phyloP scores from a whole-genome alignment of 2,329 filamentous ascomycete genomes.

The Verticillium zaregamsianum region DNA sequence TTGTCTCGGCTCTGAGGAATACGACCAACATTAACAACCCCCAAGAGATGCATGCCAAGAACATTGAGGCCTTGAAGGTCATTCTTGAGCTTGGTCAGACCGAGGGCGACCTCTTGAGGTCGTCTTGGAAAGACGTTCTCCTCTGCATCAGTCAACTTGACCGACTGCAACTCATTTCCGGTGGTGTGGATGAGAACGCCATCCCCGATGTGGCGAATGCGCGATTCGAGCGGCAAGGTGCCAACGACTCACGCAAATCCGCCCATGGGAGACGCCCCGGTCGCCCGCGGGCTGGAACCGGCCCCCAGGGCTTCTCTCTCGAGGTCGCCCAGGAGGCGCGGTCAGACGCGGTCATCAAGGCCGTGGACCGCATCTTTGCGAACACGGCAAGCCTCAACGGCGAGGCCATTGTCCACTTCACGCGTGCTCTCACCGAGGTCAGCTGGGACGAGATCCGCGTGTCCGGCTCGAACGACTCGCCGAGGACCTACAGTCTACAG shows the following conservation, averaged over 20 bases:
- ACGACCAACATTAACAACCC: slow-evolving; percentile 95
- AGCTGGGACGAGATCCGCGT: slow-evolving; percentile 99
- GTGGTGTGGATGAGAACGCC: slow-evolving; percentile 87
- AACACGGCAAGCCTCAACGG: slow-evolving; percentile 91
- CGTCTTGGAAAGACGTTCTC: slow-evolving; percentile 93
- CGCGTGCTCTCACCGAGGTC: slow-evolving; percentile 85
- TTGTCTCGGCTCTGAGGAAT: slow-evolving; percentile 87
- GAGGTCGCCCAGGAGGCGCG: slow-evolving; percentile 90
- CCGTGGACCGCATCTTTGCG: slow-evolving; percentile 93
- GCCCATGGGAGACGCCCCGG: slow-evolving; percentile 29
- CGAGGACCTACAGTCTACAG: slow-evolving; percentile 93
- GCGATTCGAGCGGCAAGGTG: slow-evolving; percentile 58
- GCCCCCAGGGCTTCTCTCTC: slow-evolving; percentile 61
- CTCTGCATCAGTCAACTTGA: slow-evolving; percentile 96
- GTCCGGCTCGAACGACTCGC: slow-evolving; percentile 91
- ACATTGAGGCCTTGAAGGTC: slow-evolving; percentile 89
- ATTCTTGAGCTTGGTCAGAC: slow-evolving; percentile 88
- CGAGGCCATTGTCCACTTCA: slow-evolving; percentile 94
- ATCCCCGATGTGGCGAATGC: slow-evolving; percentile 90
- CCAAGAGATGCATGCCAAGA: slow-evolving; percentile 92
- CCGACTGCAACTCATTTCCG: slow-evolving; percentile 88
- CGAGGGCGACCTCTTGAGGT: slow-evolving; percentile 83
- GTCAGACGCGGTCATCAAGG: slow-evolving; percentile 87
- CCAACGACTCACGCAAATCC: slow-evolving; percentile 59
- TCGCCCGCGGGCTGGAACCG: slow-evolving; percentile 50